Percentiles rank a stretch among this genome's conserved stretches.
Evolutionary conservation across 2,329 filamentous ascomycete species (phyloP).

Genomic region (Cordyceps farinosa): DNA sequence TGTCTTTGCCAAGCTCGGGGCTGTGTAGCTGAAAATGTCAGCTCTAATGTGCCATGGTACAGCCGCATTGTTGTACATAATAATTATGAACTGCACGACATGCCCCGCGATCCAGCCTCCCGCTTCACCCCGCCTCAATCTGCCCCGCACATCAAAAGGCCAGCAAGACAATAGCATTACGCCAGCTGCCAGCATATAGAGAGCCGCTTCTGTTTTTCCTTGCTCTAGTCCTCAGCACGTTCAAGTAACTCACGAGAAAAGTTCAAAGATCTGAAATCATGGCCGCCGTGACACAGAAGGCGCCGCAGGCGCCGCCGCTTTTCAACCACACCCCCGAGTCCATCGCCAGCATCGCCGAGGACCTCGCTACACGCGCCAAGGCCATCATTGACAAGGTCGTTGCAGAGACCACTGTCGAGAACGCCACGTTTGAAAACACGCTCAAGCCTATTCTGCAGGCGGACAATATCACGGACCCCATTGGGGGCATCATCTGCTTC

Average conservation of each 20-base stretch:
- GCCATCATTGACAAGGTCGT: conserved; percentile 65
- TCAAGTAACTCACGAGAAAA: not conserved
- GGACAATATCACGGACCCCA: conserved; percentile 62
- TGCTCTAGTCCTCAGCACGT: not conserved
- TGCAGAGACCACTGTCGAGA: conserved; percentile 50
- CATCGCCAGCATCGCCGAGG: conserved; percentile 64
- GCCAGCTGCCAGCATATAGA: not conserved
- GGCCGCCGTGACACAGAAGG: conserved; percentile 29
- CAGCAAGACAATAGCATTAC: not conserved
- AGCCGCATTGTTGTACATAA: not conserved
- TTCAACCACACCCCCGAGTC: conserved; percentile 72
- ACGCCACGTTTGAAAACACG: conserved; percentile 52
- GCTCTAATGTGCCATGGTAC: not conserved
- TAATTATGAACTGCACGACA: not conserved
- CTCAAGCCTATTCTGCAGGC: conserved; percentile 60
- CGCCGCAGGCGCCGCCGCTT: conserved; percentile 72
- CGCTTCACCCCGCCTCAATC: conserved; percentile 9
- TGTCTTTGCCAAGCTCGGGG: no score
- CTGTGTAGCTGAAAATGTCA: no score
- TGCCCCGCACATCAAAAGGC: conserved; percentile 10
- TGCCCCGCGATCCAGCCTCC: conserved; percentile 6
- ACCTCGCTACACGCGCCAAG: conserved; percentile 60
- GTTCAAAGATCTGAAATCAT: not conserved
- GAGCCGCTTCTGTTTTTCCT: not conserved
- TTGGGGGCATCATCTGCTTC: conserved; percentile 67